Evolutionary conservation across 129 eudicot species (phyloP).

Genomic region (Lactuca sativa): DNA sequence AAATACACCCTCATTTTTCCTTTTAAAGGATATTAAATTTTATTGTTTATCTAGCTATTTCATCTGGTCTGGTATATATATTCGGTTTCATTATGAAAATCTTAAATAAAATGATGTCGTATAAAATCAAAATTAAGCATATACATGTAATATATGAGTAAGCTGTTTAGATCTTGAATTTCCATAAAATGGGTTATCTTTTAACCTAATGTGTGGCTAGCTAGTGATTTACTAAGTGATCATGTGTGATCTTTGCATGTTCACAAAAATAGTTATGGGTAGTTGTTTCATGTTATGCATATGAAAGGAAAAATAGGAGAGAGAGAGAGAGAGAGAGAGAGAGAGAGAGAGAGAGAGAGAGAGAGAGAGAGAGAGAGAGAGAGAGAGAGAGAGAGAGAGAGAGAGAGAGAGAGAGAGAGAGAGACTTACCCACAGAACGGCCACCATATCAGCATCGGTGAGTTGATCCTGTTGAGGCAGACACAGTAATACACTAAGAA

Average conservation of each 20-base stretch:
- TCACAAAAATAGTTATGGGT: constrained; percentile 17
- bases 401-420: constrained; percentile 13
- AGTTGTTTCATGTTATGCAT: constrained; percentile 31
- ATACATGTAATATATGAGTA: background rate
- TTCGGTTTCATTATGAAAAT: no score
- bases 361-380: constrained; percentile 1
- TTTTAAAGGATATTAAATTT: background rate
- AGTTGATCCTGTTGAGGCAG: constrained; percentile 79
- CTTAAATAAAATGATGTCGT: background rate
- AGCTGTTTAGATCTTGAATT: background rate
- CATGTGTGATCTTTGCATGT: constrained; percentile 33
- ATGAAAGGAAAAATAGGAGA: constrained; percentile 10
- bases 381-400: constrained; percentile 10
- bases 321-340: background rate
- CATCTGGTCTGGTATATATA: no score
- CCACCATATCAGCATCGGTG: constrained; percentile 59
- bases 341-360: constrained; percentile 16
- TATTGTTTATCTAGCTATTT: background rate
- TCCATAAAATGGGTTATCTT: background rate
- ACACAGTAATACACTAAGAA: constrained; percentile 70
- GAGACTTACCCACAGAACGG: constrained; percentile 74
- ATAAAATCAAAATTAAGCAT: background rate
- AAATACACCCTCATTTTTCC: constrained; percentile 5
- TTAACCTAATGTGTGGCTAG: background rate
- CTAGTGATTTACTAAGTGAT: background rate